These are phyloP conservation scores for Endogone sp. DNA, from an alignment of 192 early-diverging fungal genomes.

Conservation along the genomic window DNA sequence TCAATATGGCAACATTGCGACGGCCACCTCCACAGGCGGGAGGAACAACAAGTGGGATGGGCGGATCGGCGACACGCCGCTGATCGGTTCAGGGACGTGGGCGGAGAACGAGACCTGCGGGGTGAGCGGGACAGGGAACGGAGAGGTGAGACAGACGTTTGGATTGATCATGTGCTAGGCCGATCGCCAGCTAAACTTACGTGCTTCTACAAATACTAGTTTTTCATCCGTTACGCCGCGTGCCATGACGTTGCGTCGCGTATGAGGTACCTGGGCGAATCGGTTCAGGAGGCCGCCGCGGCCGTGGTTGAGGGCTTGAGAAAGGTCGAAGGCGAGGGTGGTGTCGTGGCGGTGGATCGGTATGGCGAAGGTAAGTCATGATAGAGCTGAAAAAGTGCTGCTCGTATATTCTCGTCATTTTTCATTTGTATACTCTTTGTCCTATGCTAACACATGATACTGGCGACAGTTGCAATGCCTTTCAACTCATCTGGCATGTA, in stretches of 20 bases:
- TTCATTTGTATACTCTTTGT: too few species aligned
- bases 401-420: background rate
- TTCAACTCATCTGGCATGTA: slow-evolving; percentile 42
- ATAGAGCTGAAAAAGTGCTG: too few species aligned
- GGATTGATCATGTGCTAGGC: background rate
- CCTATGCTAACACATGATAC: too few species aligned
- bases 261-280: slow-evolving; percentile 37
- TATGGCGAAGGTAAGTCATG: slow-evolving; percentile 26
- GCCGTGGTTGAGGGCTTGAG: slow-evolving; percentile 23
- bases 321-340: slow-evolving; percentile 33
- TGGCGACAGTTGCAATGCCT: slow-evolving; percentile 35
- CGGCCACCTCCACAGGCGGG: slow-evolving; percentile 43
- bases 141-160: slow-evolving; percentile 20
- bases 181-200: background rate
- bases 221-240: slow-evolving; percentile 35
- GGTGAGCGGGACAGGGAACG: slow-evolving; percentile 42
- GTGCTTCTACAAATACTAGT: too few species aligned
- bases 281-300: slow-evolving; percentile 25
- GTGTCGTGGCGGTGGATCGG: slow-evolving; percentile 37
- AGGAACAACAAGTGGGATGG: slow-evolving; percentile 38
- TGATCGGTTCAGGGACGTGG: slow-evolving; percentile 43
- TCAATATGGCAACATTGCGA: slow-evolving; percentile 33
- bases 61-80: slow-evolving; percentile 44
- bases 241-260: slow-evolving; percentile 37
- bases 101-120: slow-evolving; percentile 40